Evolutionary conservation across 129 eudicot species (phyloP).

Genomic region (Chrysanthemum lavandulifolium): DNA sequence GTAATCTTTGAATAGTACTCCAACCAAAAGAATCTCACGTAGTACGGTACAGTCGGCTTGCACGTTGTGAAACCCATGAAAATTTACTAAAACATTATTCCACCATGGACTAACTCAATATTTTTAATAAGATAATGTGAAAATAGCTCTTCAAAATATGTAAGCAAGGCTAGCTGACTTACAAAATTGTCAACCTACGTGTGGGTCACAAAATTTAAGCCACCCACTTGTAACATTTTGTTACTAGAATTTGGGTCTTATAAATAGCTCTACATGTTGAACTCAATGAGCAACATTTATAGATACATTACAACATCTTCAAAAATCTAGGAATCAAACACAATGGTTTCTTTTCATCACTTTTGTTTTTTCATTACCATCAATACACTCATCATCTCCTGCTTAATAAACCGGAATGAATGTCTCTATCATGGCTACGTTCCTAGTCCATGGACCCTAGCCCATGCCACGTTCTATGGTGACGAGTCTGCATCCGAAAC

Average conservation of each 20-base stretch:
- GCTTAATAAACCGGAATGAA: constrained; percentile 24
- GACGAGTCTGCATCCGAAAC: constrained; percentile 70
- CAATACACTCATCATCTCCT: constrained; percentile 15
- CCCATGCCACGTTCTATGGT: constrained; percentile 77
- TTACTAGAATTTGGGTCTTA: constrained; percentile 19
- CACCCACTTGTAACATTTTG: background rate
- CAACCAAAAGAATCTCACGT: background rate
- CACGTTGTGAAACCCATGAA: constrained; percentile 30
- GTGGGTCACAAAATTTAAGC: constrained; percentile 40
- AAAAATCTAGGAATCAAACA: background rate
- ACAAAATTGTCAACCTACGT: constrained; percentile 22
- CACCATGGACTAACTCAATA: too few relatives aligned
- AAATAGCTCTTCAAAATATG: background rate
- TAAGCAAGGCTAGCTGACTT: constrained; percentile 19
- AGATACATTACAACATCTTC: background rate
- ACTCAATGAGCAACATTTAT: background rate
- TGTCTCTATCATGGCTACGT: constrained; percentile 25
- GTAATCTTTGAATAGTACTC: background rate
- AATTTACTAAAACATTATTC: background rate
- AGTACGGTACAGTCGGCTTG: too few relatives aligned
- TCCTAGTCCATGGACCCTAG: constrained; percentile 55
- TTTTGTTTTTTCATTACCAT: constrained; percentile 24
- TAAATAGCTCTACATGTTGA: constrained; percentile 27
- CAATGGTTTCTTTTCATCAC: constrained; percentile 40
- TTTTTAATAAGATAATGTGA: too few relatives aligned